Conservation (phyloP, 805 yeast species). For the Wickerhamiella sorbophila region DNA sequence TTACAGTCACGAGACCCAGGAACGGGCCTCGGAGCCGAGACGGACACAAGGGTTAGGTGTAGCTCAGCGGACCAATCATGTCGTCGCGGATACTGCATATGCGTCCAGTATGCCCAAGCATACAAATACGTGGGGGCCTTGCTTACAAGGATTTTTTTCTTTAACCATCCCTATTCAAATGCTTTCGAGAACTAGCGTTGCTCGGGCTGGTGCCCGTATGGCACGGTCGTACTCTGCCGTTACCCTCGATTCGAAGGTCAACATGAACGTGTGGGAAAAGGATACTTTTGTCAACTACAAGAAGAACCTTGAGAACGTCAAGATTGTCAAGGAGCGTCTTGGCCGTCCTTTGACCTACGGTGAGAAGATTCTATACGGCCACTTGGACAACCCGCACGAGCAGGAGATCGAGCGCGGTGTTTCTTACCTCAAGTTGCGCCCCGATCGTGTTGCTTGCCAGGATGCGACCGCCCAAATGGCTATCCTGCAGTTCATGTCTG, state of each 20-base stretch:
- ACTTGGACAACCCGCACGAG: slow-evolving; percentile 82
- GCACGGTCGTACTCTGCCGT: slow-evolving; percentile 22
- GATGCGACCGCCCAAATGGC: slow-evolving; percentile 99
- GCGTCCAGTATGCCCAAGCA: not conserved
- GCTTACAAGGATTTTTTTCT: not conserved
- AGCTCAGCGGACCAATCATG: not conserved
- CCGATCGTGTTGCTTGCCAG: slow-evolving; percentile 97
- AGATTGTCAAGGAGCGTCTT: slow-evolving; percentile 68
- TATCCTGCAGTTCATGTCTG: slow-evolving; percentile 88
- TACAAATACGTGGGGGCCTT: not conserved
- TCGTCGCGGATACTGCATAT: not conserved
- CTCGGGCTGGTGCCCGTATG: slow-evolving; percentile 11
- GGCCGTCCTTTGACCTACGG: slow-evolving; percentile 87
- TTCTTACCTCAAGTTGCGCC: slow-evolving; percentile 84
- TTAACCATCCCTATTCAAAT: not conserved
- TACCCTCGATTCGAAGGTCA: slow-evolving; percentile 57
- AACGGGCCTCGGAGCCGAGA: not conserved
- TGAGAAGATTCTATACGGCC: slow-evolving; percentile 90
- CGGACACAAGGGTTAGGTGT: not conserved
- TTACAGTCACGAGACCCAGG: too few relatives aligned
- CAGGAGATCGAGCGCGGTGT: slow-evolving; percentile 77
- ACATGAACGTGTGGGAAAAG: slow-evolving; percentile 46
- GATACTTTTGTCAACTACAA: slow-evolving; percentile 84
- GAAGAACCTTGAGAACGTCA: slow-evolving; percentile 74
- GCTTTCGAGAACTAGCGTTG: slow-evolving; percentile 9